These are phyloP conservation scores for Salicornia ramosissima DNA, from an alignment of 148 eudicot species.

Conservation along the genomic window DNA sequence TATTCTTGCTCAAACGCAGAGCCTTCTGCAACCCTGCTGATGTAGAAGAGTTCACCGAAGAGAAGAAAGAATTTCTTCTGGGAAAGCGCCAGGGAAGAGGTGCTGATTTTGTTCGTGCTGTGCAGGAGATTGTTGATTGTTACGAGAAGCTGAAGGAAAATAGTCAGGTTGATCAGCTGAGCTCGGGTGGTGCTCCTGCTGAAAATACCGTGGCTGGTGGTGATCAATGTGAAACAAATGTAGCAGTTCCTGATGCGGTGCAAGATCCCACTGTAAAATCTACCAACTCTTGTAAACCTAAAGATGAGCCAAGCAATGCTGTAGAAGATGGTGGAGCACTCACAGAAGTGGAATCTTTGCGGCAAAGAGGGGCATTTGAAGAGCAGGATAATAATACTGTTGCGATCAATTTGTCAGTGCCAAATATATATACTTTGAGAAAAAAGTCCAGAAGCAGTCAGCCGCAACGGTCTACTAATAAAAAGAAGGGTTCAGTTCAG, in stretches of 20 bases:
- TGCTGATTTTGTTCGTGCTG: conserved; percentile 94
- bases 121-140: conserved; percentile 73
- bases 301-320: conserved; percentile 38
- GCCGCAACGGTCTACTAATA: conserved; percentile 33
- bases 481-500: conserved; percentile 33
- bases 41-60: conserved; percentile 93
- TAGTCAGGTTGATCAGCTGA: conserved; percentile 29
- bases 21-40: conserved; percentile 95
- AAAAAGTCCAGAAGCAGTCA: conserved; percentile 41
- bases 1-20: conserved; percentile 41
- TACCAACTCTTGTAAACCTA: conserved; percentile 30
- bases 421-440: conserved; percentile 37
- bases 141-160: conserved; percentile 60
- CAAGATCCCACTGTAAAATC: conserved; percentile 26
- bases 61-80: conserved; percentile 61
- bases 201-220: conserved; percentile 32
- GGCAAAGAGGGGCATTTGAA: conserved; percentile 32
- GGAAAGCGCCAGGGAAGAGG: conserved; percentile 82
- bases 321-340: conserved; percentile 41
- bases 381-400: conserved; percentile 38
- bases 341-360: conserved; percentile 36
- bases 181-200: conserved; percentile 30
- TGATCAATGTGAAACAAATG: conserved; percentile 27
- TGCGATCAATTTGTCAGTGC: conserved; percentile 20
- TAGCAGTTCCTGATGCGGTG: conserved; percentile 28